Evolutionary conservation across 495 filamentous ascomycete species (phyloP).

Genomic region (Corynascus novoguineensis): DNA sequence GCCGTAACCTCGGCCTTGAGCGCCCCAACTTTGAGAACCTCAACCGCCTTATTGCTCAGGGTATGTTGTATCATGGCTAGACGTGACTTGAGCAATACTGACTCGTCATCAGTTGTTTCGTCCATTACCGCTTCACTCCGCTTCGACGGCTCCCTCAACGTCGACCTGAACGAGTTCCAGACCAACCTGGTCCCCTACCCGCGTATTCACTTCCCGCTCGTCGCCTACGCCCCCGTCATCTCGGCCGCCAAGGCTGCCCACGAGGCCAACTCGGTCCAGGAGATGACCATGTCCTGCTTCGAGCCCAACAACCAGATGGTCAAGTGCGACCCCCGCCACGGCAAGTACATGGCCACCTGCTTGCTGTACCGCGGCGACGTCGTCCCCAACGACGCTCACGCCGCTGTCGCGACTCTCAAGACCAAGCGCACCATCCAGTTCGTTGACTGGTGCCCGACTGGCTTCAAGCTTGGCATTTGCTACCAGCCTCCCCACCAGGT

Average conservation of each 20-base stretch:
- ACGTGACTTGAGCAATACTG: constrained; percentile 12
- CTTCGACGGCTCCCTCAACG: constrained; percentile 98
- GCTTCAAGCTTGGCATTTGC: constrained; percentile 99
- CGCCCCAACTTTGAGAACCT: constrained; percentile 97
- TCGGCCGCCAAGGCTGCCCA: constrained; percentile 90
- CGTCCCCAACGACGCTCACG: constrained; percentile 89
- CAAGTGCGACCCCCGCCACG: constrained; percentile 96
- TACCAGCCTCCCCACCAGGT: constrained; percentile 94
- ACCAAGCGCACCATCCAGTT: constrained; percentile 98
- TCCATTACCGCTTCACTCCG: constrained; percentile 98
- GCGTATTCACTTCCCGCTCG: constrained; percentile 98
- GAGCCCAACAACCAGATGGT: constrained; percentile 91
- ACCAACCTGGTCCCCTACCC: constrained; percentile 98
- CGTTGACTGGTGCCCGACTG: constrained; percentile 99
- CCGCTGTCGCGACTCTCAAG: constrained; percentile 90
- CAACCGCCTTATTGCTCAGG: constrained; percentile 96
- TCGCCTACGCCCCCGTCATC: constrained; percentile 91
- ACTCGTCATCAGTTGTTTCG: constrained; percentile 67
- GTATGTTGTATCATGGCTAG: constrained; percentile 36
- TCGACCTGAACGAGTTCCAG: constrained; percentile 99
- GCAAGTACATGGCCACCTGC: constrained; percentile 99
- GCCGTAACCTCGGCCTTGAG: constrained; percentile 92
- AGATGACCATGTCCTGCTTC: constrained; percentile 86
- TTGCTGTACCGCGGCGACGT: constrained; percentile 98
- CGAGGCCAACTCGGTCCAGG: constrained; percentile 85